Evolutionary conservation across 129 eudicot species (phyloP).

Genomic region (Scalesia atractyloides): DNA sequence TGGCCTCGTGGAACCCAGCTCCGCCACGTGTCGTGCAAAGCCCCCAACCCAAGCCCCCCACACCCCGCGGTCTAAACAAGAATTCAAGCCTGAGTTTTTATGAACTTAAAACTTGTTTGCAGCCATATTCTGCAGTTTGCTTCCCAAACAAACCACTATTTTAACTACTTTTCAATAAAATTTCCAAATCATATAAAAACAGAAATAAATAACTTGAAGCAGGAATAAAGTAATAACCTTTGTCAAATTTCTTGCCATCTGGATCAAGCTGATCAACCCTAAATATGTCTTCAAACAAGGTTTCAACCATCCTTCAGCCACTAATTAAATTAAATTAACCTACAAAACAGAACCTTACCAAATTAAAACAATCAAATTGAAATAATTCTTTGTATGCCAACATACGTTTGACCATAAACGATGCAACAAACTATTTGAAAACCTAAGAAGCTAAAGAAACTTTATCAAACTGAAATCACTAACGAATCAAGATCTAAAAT

Average conservation of each 20-base stretch:
- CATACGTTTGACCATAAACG: neutral
- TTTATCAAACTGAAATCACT: no score
- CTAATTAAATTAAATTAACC: neutral
- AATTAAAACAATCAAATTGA: neutral
- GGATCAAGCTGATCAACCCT: slow-evolving; percentile 55
- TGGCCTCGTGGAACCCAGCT: no score
- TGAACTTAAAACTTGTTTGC: neutral
- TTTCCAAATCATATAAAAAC: no score
- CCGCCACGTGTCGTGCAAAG: no score
- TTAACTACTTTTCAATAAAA: neutral
- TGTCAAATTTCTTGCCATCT: slow-evolving; percentile 88
- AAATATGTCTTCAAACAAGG: slow-evolving; percentile 78
- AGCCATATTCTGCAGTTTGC: neutral
- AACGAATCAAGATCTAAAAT: no score
- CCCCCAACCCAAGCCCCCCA: no score
- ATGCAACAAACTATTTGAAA: neutral
- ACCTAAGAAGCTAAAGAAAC: neutral
- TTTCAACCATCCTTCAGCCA: slow-evolving; percentile 63
- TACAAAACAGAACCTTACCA: neutral
- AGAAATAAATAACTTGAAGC: neutral
- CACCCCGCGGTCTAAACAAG: no score
- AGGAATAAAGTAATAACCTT: slow-evolving; percentile 34
- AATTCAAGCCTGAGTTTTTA: neutral
- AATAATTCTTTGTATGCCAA: neutral
- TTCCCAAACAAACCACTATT: neutral